Evolutionary conservation across 768 basidiomycete genomes (phyloP), one percentile per base, ranked within the genome.

Genomic region (Gloeophyllum trabeum): DNA sequence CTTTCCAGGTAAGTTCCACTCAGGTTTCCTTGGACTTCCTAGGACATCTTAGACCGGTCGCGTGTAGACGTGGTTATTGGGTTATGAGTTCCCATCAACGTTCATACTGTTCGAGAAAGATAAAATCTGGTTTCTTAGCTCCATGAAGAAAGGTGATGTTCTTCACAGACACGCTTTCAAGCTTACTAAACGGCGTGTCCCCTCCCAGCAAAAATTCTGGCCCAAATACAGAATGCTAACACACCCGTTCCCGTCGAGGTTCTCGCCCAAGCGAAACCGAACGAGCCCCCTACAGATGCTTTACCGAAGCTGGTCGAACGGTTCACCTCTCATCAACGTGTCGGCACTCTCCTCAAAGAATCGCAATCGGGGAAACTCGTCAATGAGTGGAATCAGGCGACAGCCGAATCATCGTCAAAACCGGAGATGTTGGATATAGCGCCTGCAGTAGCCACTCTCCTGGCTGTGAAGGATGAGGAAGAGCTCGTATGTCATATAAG

Each of bases 21-120:
- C 21, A n/a, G n/a, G n/a, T n/a, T n/a, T n/a, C n/a, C n/a, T n/a
- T n/a, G n/a, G n/a, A n/a, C 21, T 43, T 41, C 51, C 42, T 40
- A 41, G 39, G 39, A 26, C 39, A 35, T 40, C 21, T 38, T 28
- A n/a, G n/a, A n/a, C n/a, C n/a, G n/a, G n/a, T n/a, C n/a, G n/a
- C n/a, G n/a, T 43, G 20, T 49, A 96, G 94, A 93, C 92, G 56
- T 96, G 92, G 88, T 70, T 99, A 14, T 73, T 98, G 28, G 94
- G 93, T 12, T 98, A 92, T 60, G 94, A 99, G 61, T 98, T 98
- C 55, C 96, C 94, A 2, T 90, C 91, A 0, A 97, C 94, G 0
- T 67, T 97, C 22, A 71, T 93, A 44, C 66, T 97, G 16, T 85
- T 98, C 53, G 73, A 80, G 44, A 82, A 82, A 53, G 68, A 81